These are phyloP conservation scores for Vicia faba DNA, from an alignment of 306 rosid genomes.

Conservation along the genomic window DNA sequence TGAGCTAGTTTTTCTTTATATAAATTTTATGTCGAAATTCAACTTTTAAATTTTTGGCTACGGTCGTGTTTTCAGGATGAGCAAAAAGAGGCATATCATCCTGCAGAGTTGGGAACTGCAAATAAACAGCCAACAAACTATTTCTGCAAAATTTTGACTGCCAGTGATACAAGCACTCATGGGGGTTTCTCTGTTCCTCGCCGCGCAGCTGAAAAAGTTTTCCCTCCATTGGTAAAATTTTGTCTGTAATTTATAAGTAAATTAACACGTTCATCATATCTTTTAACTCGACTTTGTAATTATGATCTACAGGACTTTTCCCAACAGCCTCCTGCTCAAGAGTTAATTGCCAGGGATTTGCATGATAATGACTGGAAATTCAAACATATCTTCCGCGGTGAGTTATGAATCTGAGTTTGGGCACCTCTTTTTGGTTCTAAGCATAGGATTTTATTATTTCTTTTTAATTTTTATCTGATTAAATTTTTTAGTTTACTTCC, in stretches of 20 bases:
- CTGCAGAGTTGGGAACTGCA: constrained; percentile 50
- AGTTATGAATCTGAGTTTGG: constrained; percentile 37
- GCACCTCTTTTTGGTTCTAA: not conserved
- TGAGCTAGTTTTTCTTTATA: constrained; percentile 2
- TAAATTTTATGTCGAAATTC: constrained; percentile 21
- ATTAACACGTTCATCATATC: constrained; percentile 2
- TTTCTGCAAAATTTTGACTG: constrained; percentile 92
- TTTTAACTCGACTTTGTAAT: not conserved
- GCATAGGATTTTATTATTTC: no score
- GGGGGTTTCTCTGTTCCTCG: constrained; percentile 64
- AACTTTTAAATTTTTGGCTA: constrained; percentile 27
- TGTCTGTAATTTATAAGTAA: not conserved
- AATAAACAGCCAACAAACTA: constrained; percentile 73
- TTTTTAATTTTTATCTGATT: no score
- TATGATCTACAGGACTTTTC: constrained; percentile 49
- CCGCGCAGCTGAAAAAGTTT: constrained; percentile 77
- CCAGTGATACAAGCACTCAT: constrained; percentile 97
- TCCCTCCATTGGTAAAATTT: constrained; percentile 68
- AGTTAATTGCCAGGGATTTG: constrained; percentile 53
- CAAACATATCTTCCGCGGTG: constrained; percentile 56
- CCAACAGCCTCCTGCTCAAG: constrained; percentile 56
- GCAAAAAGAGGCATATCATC: constrained; percentile 56
- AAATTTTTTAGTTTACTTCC: no score
- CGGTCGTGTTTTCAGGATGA: constrained; percentile 45
- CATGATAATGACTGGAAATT: constrained; percentile 62